These are phyloP conservation scores for Ceriops tagal DNA, from an alignment of 345 rosid genomes.

Conservation along the genomic window DNA sequence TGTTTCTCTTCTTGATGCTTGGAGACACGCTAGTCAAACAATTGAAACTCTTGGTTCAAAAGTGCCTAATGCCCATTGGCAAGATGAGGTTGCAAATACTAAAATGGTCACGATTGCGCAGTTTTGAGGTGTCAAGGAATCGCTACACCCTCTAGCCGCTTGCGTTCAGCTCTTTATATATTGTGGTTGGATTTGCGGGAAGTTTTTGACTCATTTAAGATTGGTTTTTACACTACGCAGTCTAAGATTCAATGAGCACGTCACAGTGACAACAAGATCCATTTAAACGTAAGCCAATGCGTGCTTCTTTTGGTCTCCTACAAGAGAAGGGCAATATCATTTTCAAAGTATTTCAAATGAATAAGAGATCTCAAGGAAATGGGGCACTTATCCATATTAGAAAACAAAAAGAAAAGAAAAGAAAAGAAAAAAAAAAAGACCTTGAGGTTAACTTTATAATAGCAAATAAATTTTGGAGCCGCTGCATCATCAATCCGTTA, in stretches of 20 bases:
- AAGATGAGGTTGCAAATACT: not conserved
- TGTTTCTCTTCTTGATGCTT: not conserved
- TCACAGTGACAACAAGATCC: not conserved
- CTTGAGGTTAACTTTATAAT: too few relatives aligned
- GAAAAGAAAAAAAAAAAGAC: too few relatives aligned
- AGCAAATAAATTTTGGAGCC: too few relatives aligned
- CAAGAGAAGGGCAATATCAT: not conserved
- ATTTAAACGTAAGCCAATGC: not conserved
- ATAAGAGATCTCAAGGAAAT: not conserved
- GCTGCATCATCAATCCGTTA: too few relatives aligned
- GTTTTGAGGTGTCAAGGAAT: not conserved
- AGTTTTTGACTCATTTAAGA: not conserved
- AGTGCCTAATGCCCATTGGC: too few relatives aligned
- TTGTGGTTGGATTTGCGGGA: not conserved
- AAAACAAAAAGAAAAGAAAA: too few relatives aligned
- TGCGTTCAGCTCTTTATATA: not conserved
- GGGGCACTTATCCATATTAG: too few relatives aligned
- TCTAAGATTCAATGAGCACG: not conserved
- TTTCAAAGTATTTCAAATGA: not conserved
- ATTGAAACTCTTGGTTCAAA: not conserved
- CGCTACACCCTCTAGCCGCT: not conserved
- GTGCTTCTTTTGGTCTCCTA: not conserved
- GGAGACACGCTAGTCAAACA: not conserved
- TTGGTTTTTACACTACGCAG: not conserved
- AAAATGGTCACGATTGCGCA: not conserved